These are phyloP conservation scores for Quercus robur DNA, from an alignment of 306 rosid genomes.

Conservation along the genomic window DNA sequence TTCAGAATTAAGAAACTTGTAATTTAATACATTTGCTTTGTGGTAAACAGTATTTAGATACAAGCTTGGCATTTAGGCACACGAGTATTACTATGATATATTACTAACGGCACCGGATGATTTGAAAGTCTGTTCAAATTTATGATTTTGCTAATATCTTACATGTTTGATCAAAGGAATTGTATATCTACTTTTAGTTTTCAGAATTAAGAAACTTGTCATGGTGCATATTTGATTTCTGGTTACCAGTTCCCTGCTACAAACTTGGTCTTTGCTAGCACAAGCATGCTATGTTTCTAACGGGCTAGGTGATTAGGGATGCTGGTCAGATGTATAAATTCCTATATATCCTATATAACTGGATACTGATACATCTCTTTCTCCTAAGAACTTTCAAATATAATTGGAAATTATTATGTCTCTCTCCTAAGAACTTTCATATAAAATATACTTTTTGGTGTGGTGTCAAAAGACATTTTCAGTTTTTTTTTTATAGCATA, in stretches of 20 bases:
- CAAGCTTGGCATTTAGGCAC: too few species aligned
- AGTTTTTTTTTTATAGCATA: too few species aligned
- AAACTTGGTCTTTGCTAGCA: not conserved
- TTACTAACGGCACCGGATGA: too few species aligned
- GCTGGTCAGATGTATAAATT: not conserved
- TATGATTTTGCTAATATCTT: too few species aligned
- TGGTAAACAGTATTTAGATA: too few species aligned
- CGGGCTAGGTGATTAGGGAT: conserved; percentile 4
- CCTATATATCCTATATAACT: not conserved
- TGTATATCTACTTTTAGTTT: not conserved
- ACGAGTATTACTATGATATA: too few species aligned
- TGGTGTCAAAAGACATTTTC: not conserved
- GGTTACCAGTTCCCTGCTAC: not conserved
- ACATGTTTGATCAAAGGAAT: too few species aligned
- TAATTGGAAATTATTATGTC: not conserved
- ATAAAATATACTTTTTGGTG: conserved; percentile 13
- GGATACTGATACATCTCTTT: not conserved
- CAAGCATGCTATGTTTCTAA: conserved; percentile 4
- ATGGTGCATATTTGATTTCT: not conserved
- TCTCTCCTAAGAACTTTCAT: not conserved
- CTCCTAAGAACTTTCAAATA: not conserved
- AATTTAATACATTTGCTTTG: not conserved
- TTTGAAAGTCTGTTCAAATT: too few species aligned
- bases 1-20: conserved; percentile 14
- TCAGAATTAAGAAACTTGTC: not conserved